Evolutionary conservation across 2,329 filamentous ascomycete genomes (phyloP), one percentile per base, ranked within the genome.

Genomic region (Sclerotinia sclerotiorum): DNA sequence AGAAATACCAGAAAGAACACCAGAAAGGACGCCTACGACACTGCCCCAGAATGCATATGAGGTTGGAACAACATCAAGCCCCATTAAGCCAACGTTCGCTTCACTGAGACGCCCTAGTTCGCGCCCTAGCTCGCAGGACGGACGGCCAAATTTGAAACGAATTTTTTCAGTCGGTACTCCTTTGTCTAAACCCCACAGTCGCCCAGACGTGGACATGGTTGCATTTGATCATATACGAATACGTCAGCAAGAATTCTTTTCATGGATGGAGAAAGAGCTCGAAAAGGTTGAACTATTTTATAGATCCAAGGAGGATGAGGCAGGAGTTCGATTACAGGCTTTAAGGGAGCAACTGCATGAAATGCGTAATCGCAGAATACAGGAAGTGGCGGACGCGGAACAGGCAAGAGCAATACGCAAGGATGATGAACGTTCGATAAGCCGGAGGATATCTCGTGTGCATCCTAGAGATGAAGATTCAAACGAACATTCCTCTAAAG

Each of bases 251-350:
- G 92, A 97, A 19, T 98, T 99, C 77, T 94, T 94, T 78, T 80
- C 83, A 0, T 99, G 95, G 75, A 82, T 99, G 65, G 92, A 97
- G 74, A 82, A 82, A 13, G 91, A 99, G 79, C 82, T 99, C 19
- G 84, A 89, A n/a, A 99, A 98, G 80, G 92, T 99, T 15, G 94
- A 99, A 77, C 80, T 83, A 0, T 99, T 99, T 76, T 98, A 98
- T 81, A 88, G 87, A 73, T 81, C 87, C 73, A 97, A 97, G 77
- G 95, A 99, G 77, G 85, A 91, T 39, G 92, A 97, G 77, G 92
- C 94, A 0, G 90, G 88, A 0, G 82, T 89, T 67, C 87, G 94
- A 2, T 81, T 97, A 32, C 81, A 82, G 0, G 78, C 90, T 5
- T 82, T 99, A 58, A 87, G 91, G 54, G 88, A 93, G 64, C 95